These are phyloP conservation scores for Fusarium denticulatum DNA, from an alignment of 2,329 filamentous ascomycete species.

Conservation along the genomic window DNA sequence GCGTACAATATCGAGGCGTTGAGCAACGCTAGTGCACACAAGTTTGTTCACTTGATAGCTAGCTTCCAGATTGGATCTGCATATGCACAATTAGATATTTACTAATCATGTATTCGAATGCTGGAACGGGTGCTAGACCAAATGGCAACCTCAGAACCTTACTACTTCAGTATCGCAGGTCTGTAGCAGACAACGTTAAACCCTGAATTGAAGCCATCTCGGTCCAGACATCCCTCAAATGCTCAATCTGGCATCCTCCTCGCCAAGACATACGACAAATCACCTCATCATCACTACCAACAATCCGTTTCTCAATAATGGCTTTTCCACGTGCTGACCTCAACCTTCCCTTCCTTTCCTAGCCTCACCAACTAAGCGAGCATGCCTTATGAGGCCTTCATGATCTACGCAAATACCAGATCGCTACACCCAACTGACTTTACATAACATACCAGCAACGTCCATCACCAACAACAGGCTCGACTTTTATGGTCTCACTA, in stretches of 20 bases:
- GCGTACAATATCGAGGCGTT: rapidly evolving
- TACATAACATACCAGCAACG: background rate
- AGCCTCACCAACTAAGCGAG: background rate
- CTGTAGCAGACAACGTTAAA: too few relatives aligned
- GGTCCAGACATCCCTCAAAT: background rate
- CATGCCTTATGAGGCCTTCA: background rate
- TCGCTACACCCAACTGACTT: background rate
- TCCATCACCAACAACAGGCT: background rate
- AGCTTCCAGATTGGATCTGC: rapidly evolving
- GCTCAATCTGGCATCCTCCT: background rate
- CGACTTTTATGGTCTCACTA: background rate
- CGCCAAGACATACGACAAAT: rapidly evolving
- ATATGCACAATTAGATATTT: background rate
- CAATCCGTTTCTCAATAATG: background rate
- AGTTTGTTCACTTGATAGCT: rapidly evolving
- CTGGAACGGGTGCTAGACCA: background rate
- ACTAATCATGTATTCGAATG: background rate
- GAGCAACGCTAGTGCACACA: too few relatives aligned
- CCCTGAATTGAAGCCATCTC: background rate
- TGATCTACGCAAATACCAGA: too few relatives aligned
- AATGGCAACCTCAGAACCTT: rapidly evolving
- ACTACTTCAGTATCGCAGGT: background rate
- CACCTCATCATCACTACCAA: background rate
- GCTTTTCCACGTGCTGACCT: background rate
- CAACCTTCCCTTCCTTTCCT: background rate